phyloP scores from a whole-genome alignment of 305 asterid species.

The Fraxinus baroniana region DNA sequence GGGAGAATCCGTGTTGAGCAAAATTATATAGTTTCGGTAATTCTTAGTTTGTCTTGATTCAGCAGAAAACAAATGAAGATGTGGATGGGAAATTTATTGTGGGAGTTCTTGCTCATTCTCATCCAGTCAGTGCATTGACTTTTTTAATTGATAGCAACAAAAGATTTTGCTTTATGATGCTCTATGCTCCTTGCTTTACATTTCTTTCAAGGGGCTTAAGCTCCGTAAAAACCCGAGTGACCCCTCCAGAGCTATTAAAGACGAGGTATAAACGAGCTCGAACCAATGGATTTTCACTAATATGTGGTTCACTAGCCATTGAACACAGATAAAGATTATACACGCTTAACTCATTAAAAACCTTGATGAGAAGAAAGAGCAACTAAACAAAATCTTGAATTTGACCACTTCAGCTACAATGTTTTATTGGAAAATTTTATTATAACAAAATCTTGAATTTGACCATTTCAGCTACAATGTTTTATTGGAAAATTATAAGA shows the following conservation, averaged over 20 bases:
- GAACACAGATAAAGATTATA: background rate
- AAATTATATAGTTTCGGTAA: conserved; percentile 54
- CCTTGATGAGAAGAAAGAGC: background rate
- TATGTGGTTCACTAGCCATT: background rate
- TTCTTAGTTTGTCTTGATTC: conserved; percentile 39
- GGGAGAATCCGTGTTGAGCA: conserved; percentile 36
- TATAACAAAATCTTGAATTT: background rate
- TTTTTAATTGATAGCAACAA: conserved; percentile 36
- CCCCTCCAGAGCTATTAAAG: background rate
- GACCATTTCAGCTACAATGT: background rate
- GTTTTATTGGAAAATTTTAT: no score
- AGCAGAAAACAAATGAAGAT: conserved; percentile 21
- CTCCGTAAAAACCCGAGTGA: background rate
- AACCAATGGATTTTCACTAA: background rate
- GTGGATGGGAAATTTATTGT: conserved; percentile 33
- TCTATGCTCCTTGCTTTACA: background rate
- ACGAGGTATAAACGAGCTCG: background rate
- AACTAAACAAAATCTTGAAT: background rate
- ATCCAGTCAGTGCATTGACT: conserved; percentile 47
- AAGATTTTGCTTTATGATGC: conserved; percentile 17
- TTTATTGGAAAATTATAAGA: conserved; percentile 15
- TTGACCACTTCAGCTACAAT: no score
- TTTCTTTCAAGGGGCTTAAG: background rate
- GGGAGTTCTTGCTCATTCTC: conserved; percentile 30
- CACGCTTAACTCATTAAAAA: background rate